Base-by-base conservation (phyloP, 2,329 filamentous ascomycete species). In the Penicillium sp. region DNA sequence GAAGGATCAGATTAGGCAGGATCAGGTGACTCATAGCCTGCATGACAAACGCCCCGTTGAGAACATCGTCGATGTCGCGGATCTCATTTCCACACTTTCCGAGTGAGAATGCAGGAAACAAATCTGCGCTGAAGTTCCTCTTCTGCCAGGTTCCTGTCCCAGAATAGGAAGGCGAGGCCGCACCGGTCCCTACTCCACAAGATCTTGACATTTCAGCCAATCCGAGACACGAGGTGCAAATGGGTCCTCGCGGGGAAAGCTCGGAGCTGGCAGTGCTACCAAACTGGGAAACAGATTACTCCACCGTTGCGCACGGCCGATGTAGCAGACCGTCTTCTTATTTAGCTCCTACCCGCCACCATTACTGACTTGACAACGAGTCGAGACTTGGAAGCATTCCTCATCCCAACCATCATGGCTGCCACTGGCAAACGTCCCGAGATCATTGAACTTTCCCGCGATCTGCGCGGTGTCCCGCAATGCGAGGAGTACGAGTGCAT, bases 401-500 rank as follows among this genome's bases (percentile, higher is more conserved):
- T 17, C 15, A 17, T 20, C n/a, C 38, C 6, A n/a, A 31, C 43
- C 41, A 52, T 37, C n/a, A 65, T 68, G 60, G 68, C 72, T 17
- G 66, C 67, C 7, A 63, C 57, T 3, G 66, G 52, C n/a, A 73
- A 73, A 63, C 63, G 67, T 7, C 67, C 69, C 3, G 71, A 74
- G 51, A 68, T 73, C 48, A 71, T 73, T 45, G 67, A 67, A 25
- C 60, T 73, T 25, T 67, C 72, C 20, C 67, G 65, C 20, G 61
- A 55, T 10, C 55, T 73, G 5, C 55, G 65, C 25, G 53, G 67
- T 34, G 57, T 70, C 0, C 71, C 71, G 4, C 51, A 64, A 59
- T 71, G 72, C 55, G 72, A 73, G 17, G 67, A 74, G 22, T 74
- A 72, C 55, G 72, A 74, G 54, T 57, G 57, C 6, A 74, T 74